phyloP scores from a whole-genome alignment of 2,329 filamentous ascomycete genomes.

The Ambrosiella beaveri region DNA sequence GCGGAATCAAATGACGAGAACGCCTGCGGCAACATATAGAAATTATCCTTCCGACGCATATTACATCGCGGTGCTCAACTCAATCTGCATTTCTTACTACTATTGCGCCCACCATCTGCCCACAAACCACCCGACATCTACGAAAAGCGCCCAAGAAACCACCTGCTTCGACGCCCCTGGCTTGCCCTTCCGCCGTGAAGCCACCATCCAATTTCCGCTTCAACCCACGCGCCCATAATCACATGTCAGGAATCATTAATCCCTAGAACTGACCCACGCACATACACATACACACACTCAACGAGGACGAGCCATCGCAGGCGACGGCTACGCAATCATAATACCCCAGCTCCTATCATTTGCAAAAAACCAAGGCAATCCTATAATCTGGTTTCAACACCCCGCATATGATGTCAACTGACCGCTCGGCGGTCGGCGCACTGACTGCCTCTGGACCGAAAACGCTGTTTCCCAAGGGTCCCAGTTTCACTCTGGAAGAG shows the following conservation, averaged over 20 bases:
- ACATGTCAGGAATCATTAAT: not conserved
- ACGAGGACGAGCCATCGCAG: not conserved
- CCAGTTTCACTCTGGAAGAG: conserved; percentile 74
- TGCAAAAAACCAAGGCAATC: not conserved
- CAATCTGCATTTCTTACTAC: not conserved
- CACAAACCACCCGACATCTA: not conserved
- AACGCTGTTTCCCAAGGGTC: conserved; percentile 59
- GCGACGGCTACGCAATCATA: not conserved
- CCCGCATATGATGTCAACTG: conserved; percentile 4
- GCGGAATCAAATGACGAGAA: too few relatives aligned
- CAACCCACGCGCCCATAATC: conserved; percentile 4
- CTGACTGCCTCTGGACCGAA: conserved; percentile 34
- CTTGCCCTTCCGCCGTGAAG: not conserved
- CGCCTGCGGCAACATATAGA: too few relatives aligned
- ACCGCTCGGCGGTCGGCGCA: conserved; percentile 19
- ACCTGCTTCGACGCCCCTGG: not conserved
- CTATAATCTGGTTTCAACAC: not conserved
- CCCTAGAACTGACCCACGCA: not conserved
- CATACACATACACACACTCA: not conserved
- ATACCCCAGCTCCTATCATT: not conserved
- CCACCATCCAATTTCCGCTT: conserved; percentile 3
- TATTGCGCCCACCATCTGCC: not conserved
- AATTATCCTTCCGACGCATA: not conserved
- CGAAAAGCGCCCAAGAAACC: not conserved
- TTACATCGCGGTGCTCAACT: not conserved